phyloP scores from a whole-genome alignment of 352 stramenopile genomes.

The Globisporangium viniferum region DNA sequence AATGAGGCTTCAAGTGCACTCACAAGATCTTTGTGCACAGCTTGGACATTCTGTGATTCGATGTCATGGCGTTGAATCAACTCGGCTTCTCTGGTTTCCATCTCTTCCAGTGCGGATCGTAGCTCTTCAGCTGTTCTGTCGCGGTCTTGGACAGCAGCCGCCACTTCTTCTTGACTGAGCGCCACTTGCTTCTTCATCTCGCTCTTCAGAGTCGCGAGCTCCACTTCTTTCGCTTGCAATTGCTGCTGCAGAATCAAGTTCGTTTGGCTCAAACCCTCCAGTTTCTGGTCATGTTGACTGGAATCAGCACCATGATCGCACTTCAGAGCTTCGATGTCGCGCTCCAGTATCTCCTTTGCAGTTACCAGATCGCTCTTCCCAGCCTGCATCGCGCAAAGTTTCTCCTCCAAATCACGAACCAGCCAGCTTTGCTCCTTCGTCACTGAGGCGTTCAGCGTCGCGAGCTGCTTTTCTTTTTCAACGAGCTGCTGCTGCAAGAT shows the following conservation, averaged over 20 bases:
- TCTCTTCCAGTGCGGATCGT: not conserved
- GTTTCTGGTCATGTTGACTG: not conserved
- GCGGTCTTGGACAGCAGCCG: not conserved
- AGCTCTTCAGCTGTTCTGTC: not conserved
- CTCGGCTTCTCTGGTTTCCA: not conserved
- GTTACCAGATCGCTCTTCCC: not conserved
- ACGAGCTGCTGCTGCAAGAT: conserved; percentile 14
- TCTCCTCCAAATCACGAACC: not conserved
- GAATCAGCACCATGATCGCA: not conserved
- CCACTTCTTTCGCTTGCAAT: not conserved
- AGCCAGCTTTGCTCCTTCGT: not conserved
- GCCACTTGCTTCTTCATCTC: conserved; percentile 1
- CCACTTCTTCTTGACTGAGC: not conserved
- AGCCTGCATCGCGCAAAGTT: not conserved
- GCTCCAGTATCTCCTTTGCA: conserved; percentile 3
- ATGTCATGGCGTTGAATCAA: not conserved
- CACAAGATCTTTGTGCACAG: not conserved
- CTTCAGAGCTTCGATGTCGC: not conserved
- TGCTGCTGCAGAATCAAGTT: conserved; percentile 3
- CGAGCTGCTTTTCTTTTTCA: conserved; percentile 15
- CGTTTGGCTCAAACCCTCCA: not conserved
- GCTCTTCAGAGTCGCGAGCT: not conserved
- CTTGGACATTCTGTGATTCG: not conserved
- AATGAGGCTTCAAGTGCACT: not conserved
- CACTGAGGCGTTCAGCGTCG: not conserved